phyloP scores from a whole-genome alignment of 805 yeast genomes.

The Cyberlindnera xylosilytica region DNA sequence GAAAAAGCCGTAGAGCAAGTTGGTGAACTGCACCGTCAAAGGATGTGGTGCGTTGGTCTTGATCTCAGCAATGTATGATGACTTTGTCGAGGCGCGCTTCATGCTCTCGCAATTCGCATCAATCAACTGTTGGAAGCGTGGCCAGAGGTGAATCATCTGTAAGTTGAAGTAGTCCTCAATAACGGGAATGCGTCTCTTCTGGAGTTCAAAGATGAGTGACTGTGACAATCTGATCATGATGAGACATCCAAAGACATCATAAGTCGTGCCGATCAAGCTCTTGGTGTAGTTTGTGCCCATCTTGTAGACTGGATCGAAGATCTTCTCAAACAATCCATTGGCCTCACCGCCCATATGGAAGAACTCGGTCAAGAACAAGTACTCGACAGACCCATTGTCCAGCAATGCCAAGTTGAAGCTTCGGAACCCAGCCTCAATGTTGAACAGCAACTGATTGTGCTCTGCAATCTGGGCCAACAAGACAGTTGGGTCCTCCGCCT shows the following conservation, averaged over 20 bases:
- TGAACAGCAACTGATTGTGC: slow-evolving; percentile 57
- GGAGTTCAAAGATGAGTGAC: slow-evolving; percentile 59
- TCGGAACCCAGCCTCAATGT: slow-evolving; percentile 71
- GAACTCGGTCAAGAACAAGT: slow-evolving; percentile 67
- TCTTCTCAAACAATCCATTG: slow-evolving; percentile 43
- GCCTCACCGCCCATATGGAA: slow-evolving; percentile 49
- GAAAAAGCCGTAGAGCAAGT: slow-evolving; percentile 65
- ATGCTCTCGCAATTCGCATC: slow-evolving; percentile 74
- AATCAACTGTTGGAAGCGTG: slow-evolving; percentile 71
- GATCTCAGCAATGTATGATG: slow-evolving; percentile 28
- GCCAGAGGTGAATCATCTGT: slow-evolving; percentile 76
- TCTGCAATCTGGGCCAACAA: slow-evolving; percentile 86
- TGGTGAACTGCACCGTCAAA: slow-evolving; percentile 78
- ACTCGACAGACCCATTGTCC: slow-evolving; percentile 78
- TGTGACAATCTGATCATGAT: slow-evolving; percentile 72
- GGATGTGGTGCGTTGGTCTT: slow-evolving; percentile 47
- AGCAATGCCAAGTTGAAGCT: slow-evolving; percentile 69
- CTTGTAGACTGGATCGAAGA: slow-evolving; percentile 51
- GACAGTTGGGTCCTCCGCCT: slow-evolving; percentile 55
- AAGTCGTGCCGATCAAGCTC: slow-evolving; percentile 36
- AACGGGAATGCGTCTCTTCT: slow-evolving; percentile 66
- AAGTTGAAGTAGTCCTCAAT: slow-evolving; percentile 67
- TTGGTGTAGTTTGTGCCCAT: slow-evolving; percentile 49
- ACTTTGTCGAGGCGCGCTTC: slow-evolving; percentile 43
- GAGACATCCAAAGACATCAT: slow-evolving; percentile 77